Percentiles rank a stretch among this genome's conserved stretches.
Conservation (phyloP, 495 filamentous ascomycete genomes). For the Saxophila tyrrhenica region DNA sequence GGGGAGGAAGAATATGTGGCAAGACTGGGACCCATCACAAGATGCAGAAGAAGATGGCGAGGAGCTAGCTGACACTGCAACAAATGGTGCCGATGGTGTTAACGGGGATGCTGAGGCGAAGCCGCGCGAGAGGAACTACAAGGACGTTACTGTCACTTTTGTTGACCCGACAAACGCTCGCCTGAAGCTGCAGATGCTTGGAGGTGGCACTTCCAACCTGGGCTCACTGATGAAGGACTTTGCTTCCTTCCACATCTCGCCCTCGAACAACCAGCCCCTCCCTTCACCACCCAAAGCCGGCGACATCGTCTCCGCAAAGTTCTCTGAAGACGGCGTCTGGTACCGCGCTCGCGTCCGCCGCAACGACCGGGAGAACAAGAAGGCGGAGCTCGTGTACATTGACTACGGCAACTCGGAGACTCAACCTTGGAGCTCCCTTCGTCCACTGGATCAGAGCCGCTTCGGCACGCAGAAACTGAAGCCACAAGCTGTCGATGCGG, state of each 20-base stretch:
- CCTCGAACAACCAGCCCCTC: constrained; percentile 57
- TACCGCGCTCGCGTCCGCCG: constrained; percentile 85
- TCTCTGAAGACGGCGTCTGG: constrained; percentile 79
- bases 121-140: constrained; percentile 69
- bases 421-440: constrained; percentile 69
- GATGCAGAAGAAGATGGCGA: constrained; percentile 41
- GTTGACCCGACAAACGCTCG: constrained; percentile 60
- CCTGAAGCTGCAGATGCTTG: constrained; percentile 81
- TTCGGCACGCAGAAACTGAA: constrained; percentile 71
- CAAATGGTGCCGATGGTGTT: constrained; percentile 39
- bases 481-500: constrained; percentile 76
- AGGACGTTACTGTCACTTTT: constrained; percentile 81
- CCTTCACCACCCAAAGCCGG: constrained; percentile 76
- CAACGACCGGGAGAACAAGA: constrained; percentile 80
- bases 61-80: constrained; percentile 30
- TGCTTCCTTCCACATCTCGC: constrained; percentile 69
- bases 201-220: constrained; percentile 67
- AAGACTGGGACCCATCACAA: constrained; percentile 81
- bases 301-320: constrained; percentile 80
- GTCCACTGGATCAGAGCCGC: constrained; percentile 63
- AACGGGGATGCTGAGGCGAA: constrained; percentile 34
- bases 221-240: constrained; percentile 81
- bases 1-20: constrained; percentile 76
- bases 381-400: constrained; percentile 82
- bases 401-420: constrained; percentile 94